phyloP scores from a whole-genome alignment of 441 rosid genomes.

The Croton laevigatus region DNA sequence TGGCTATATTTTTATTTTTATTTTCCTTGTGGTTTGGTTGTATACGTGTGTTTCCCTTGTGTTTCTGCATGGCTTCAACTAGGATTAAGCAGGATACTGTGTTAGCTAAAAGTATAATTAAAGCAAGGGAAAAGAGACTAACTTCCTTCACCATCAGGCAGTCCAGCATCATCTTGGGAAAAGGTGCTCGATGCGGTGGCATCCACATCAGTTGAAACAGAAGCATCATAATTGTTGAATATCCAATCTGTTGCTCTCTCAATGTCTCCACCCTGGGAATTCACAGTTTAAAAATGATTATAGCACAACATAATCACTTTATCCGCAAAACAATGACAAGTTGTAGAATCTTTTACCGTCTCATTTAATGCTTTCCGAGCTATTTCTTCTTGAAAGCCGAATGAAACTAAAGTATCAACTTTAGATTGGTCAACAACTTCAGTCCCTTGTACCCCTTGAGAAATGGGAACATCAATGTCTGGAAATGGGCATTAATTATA shows the following conservation, averaged over 20 bases:
- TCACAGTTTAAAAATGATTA: neutral
- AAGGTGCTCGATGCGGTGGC: conserved; percentile 50
- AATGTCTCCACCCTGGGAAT: conserved; percentile 74
- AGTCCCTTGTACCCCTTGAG: conserved; percentile 32
- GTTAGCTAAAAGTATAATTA: conserved; percentile 7
- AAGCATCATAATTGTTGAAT: conserved; percentile 80
- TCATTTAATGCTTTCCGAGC: conserved; percentile 81
- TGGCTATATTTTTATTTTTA: too few relatives aligned
- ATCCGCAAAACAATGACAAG: conserved; percentile 19
- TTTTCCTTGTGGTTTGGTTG: too few relatives aligned
- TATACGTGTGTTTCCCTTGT: too few relatives aligned
- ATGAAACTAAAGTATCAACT: conserved; percentile 74
- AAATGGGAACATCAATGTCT: conserved; percentile 77
- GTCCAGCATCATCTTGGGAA: conserved; percentile 39
- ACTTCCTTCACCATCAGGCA: conserved; percentile 94
- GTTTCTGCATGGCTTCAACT: too few relatives aligned
- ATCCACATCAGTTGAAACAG: conserved; percentile 74
- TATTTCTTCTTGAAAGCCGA: conserved; percentile 84
- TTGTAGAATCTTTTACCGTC: conserved; percentile 44
- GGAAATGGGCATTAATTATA: conserved; percentile 22
- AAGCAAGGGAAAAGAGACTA: conserved; percentile 34
- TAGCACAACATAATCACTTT: neutral
- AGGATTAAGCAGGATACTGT: too few relatives aligned
- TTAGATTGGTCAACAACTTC: conserved; percentile 53
- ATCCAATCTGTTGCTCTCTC: conserved; percentile 99